phyloP scores from a whole-genome alignment of 305 asterid species.

The Rubia tinctorum region DNA sequence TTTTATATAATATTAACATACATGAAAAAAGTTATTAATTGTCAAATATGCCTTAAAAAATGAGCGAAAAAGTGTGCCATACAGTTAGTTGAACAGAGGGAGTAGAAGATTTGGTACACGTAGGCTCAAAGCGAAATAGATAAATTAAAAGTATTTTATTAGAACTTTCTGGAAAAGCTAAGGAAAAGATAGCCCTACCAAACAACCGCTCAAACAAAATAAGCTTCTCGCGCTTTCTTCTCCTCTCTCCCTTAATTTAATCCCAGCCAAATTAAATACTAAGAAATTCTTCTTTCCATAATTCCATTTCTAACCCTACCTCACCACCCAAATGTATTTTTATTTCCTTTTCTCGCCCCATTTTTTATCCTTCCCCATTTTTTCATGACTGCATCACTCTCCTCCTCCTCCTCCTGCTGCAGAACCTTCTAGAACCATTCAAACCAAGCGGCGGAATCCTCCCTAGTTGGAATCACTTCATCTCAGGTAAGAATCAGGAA shows the following conservation, averaged over 20 bases:
- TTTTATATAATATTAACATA: too few relatives aligned
- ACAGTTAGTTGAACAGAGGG: too few relatives aligned
- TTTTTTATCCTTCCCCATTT: neutral
- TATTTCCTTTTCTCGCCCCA: neutral
- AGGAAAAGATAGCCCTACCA: neutral
- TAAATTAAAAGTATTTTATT: neutral
- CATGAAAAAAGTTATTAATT: too few relatives aligned
- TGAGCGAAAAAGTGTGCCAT: too few relatives aligned
- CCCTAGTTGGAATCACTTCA: neutral
- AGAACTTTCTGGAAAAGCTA: slow-evolving; percentile 23
- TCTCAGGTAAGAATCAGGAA: neutral
- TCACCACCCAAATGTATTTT: slow-evolving; percentile 10
- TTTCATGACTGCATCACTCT: neutral
- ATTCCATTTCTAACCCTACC: neutral
- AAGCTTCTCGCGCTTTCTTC: slow-evolving; percentile 22
- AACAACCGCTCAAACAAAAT: neutral
- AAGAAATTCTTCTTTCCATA: neutral
- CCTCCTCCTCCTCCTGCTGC: neutral
- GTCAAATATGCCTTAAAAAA: too few relatives aligned
- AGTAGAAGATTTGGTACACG: slow-evolving; percentile 1
- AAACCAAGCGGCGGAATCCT: neutral
- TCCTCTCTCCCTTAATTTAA: neutral
- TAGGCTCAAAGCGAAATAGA: neutral
- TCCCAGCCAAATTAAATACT: slow-evolving; percentile 2
- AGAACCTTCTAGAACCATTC: slow-evolving; percentile 44